These are phyloP conservation scores for Mycosphaerella sp. DNA, from an alignment of 2,329 filamentous ascomycete species.

Conservation along the genomic window DNA sequence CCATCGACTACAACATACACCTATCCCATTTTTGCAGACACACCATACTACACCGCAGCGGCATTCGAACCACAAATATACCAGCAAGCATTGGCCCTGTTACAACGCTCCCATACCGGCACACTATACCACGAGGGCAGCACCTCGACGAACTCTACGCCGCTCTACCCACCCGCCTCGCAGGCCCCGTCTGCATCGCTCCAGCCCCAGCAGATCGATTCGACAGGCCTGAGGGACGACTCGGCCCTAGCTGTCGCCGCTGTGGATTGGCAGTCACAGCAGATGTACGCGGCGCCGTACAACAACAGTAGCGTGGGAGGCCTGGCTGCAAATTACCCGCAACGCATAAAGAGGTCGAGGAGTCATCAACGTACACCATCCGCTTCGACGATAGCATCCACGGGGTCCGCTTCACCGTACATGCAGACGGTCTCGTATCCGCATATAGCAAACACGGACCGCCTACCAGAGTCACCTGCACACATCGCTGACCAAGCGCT, in stretches of 20 bases:
- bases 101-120: not conserved
- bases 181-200: slow-evolving; percentile 3
- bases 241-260: slow-evolving; percentile 14
- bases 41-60: not conserved
- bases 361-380: slow-evolving; percentile 33
- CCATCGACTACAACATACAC: not conserved
- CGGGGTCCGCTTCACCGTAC: slow-evolving; percentile 42
- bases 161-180: not conserved
- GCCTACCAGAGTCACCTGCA: slow-evolving; percentile 38
- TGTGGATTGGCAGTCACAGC: slow-evolving; percentile 19
- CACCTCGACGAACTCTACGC: not conserved
- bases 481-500: slow-evolving; percentile 36
- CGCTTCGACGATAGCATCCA: slow-evolving; percentile 40
- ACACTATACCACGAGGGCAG: not conserved
- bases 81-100: slow-evolving; percentile 14
- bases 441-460: slow-evolving; percentile 44
- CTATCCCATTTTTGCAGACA: not conserved
- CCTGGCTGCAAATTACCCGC: slow-evolving; percentile 5
- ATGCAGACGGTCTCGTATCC: slow-evolving; percentile 32
- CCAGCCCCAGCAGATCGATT: not conserved
- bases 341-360: slow-evolving; percentile 23
- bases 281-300: slow-evolving; percentile 21
- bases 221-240: slow-evolving; percentile 12
- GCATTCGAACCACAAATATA: slow-evolving; percentile 7
- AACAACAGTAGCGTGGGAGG: slow-evolving; percentile 25